Conservation (phyloP, 1,139 yeast species). For the Yamadazyma jaroonii region DNA sequence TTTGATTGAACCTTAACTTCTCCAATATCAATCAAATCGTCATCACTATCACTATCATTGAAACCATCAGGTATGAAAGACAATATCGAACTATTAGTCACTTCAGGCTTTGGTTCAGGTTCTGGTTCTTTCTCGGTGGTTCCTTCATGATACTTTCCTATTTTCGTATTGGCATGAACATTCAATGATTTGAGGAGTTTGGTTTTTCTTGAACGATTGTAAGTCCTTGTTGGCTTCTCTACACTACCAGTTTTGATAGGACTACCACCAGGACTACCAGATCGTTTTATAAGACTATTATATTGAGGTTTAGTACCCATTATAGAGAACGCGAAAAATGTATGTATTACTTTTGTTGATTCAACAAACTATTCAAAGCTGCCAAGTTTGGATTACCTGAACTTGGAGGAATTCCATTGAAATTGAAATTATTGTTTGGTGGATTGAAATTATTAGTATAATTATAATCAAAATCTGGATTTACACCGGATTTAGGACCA, state of each 20-base stretch:
- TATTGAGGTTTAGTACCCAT: neutral
- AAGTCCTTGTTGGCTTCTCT: neutral
- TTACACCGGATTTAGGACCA: constrained; percentile 76
- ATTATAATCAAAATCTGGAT: constrained; percentile 12
- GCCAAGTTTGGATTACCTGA: constrained; percentile 18
- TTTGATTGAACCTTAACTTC: constrained; percentile 2
- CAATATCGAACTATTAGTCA: neutral
- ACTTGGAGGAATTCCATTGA: constrained; percentile 1
- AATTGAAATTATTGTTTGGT: neutral
- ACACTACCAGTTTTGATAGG: neutral
- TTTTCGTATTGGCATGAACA: neutral
- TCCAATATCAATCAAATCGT: constrained; percentile 9
- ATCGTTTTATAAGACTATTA: too few species aligned
- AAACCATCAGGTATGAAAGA: constrained; percentile 10
- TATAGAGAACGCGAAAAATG: too few species aligned
- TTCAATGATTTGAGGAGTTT: neutral
- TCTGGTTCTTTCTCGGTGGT: neutral
- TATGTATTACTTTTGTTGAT: constrained; percentile 7
- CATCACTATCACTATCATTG: constrained; percentile 10
- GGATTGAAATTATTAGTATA: constrained; percentile 6
- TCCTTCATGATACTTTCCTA: neutral
- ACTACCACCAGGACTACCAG: too few species aligned
- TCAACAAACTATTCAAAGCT: constrained; percentile 36
- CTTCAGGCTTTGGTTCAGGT: neutral
- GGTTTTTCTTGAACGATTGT: neutral